Percentiles rank a stretch among this genome's conserved stretches.
These are phyloP conservation scores for Bothriochloa decipiens DNA, from an alignment of 176 grass and related monocot genomes.

Conservation along the genomic window DNA sequence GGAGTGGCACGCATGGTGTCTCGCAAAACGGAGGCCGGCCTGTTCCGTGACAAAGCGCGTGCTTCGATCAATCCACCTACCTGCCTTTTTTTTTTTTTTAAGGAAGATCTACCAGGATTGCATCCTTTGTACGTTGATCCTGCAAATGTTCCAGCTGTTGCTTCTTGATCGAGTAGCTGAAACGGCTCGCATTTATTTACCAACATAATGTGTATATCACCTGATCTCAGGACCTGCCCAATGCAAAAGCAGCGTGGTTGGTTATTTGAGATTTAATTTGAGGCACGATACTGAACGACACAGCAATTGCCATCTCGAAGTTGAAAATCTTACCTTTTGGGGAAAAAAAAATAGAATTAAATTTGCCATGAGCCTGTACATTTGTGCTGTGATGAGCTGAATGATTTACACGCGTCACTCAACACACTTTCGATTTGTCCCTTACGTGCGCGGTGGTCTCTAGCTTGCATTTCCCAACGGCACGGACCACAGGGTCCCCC, in stretches of 20 bases:
- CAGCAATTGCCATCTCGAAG: not conserved
- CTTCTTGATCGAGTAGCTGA: not conserved
- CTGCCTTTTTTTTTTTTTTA: not conserved
- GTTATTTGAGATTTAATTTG: not conserved
- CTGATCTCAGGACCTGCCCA: not conserved
- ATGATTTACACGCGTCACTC: not conserved
- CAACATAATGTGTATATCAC: not conserved
- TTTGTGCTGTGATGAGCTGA: not conserved
- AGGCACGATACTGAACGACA: not conserved
- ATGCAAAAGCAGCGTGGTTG: not conserved
- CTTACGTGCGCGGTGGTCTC: not conserved
- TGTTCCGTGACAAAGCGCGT: conserved; percentile 36
- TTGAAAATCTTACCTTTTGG: not conserved
- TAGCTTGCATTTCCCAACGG: not conserved
- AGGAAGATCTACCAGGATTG: conserved; percentile 3
- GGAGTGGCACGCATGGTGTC: conserved; percentile 39
- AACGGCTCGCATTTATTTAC: not conserved
- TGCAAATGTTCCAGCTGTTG: not conserved
- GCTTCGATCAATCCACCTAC: not conserved
- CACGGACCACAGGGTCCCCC: not conserved
- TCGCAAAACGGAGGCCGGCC: conserved; percentile 24
- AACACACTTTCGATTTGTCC: not conserved
- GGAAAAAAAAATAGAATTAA: too few relatives aligned
- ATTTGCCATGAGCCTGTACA: not conserved
- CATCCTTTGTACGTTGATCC: conserved; percentile 28